A percentile compares a stretch with the other conserved stretches of the same genome.
Conservation (phyloP, 768 basidiomycete species). For the Termitomyces sp. region DNA sequence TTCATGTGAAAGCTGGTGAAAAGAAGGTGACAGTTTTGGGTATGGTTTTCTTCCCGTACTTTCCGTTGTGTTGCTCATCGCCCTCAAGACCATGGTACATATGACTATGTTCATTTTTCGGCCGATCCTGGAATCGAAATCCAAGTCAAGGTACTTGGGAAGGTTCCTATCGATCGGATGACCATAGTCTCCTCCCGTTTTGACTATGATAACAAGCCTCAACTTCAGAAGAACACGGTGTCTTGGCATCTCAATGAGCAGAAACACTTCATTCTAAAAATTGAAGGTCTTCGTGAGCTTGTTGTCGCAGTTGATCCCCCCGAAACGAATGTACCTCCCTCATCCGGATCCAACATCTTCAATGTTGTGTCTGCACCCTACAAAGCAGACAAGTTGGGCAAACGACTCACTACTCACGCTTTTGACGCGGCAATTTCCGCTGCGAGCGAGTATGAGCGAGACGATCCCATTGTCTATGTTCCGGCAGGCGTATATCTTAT, state of each 20-base stretch:
- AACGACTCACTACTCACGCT: slow-evolving; percentile 5
- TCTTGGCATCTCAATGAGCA: slow-evolving; percentile 8
- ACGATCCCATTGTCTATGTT: slow-evolving; percentile 11
- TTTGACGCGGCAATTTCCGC: slow-evolving; percentile 11
- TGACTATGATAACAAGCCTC: slow-evolving; percentile 11
- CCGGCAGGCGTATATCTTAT: slow-evolving; percentile 12
- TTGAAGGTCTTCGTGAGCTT: slow-evolving; percentile 13
- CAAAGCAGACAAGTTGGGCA: slow-evolving; percentile 10
- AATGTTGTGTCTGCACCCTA: slow-evolving; percentile 11
- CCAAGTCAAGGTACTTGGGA: slow-evolving; percentile 7
- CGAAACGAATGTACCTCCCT: slow-evolving; percentile 3
- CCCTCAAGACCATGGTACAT: slow-evolving; percentile 6
- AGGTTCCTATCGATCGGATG: slow-evolving; percentile 5
- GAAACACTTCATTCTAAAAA: slow-evolving; percentile 10
- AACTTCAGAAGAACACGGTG: slow-evolving; percentile 8
- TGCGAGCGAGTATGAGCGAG: neutral
- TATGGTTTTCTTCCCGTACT: neutral
- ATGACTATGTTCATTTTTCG: slow-evolving; percentile 15
- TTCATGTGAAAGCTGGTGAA: slow-evolving; percentile 8
- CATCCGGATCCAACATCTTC: slow-evolving; percentile 10
- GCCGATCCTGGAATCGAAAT: slow-evolving; percentile 9
- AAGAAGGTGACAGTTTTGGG: slow-evolving; percentile 10
- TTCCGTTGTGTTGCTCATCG: neutral
- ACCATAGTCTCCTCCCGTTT: slow-evolving; percentile 10
- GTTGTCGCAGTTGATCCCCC: slow-evolving; percentile 13